phyloP scores from a whole-genome alignment of 2,329 filamentous ascomycete genomes.

The Niveomyces coronatus region DNA sequence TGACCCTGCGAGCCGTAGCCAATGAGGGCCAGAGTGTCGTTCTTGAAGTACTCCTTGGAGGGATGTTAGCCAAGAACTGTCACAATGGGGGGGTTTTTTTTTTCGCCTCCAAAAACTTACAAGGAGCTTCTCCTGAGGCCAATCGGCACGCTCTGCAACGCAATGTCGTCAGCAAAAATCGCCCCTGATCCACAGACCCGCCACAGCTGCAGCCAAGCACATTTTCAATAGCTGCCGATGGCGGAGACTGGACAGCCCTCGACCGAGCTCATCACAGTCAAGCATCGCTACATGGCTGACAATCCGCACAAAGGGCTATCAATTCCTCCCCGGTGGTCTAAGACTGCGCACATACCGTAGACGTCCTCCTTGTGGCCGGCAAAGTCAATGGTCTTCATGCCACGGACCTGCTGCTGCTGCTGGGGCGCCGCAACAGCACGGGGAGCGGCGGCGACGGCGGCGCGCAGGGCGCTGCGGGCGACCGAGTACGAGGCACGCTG shows the following conservation, averaged over 20 bases:
- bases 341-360: conserved; percentile 71
- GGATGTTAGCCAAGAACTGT: background rate
- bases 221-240: background rate
- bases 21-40: conserved; percentile 97
- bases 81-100: too few species aligned
- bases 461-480: conserved; percentile 45
- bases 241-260: background rate
- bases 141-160: conserved; percentile 81
- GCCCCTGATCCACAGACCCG: too few species aligned
- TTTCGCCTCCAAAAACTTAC: conserved; percentile 31
- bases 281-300: background rate
- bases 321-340: background rate
- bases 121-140: conserved; percentile 96
- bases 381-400: conserved; percentile 98
- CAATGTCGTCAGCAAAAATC: conserved; percentile 17
- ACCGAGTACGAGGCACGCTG: conserved; percentile 53
- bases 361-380: conserved; percentile 91
- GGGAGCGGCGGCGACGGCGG: conserved; percentile 42
- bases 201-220: background rate
- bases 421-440: conserved; percentile 38
- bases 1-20: conserved; percentile 97
- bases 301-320: too few species aligned
- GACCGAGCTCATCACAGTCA: background rate
- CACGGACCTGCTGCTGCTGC: conserved; percentile 72
- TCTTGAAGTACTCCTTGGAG: conserved; percentile 92